Evolutionary conservation across 768 basidiomycete species (phyloP).

Genomic region (Russula abietina): DNA sequence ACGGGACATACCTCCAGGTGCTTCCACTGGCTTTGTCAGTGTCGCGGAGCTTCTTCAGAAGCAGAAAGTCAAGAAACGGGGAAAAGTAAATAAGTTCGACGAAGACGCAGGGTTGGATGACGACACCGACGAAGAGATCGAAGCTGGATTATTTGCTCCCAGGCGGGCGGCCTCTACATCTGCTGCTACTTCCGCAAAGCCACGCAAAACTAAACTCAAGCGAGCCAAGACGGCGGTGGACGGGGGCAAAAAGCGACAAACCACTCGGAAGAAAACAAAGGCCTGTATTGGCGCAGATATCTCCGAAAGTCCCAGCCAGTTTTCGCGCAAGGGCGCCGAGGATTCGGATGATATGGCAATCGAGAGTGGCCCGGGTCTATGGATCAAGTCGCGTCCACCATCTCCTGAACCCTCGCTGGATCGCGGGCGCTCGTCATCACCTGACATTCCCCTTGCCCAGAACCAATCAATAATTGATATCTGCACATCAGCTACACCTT

Average conservation of each 20-base stretch:
- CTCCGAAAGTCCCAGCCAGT: constrained; percentile 35
- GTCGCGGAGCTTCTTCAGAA: constrained; percentile 60
- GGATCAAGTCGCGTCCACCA: constrained; percentile 11
- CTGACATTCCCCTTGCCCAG: constrained; percentile 20
- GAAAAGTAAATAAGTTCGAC: constrained; percentile 39
- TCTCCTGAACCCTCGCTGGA: background rate
- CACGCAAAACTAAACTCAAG: constrained; percentile 33
- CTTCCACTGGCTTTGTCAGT: constrained; percentile 63
- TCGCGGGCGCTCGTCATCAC: constrained; percentile 23
- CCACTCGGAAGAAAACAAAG: constrained; percentile 21
- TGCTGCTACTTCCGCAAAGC: constrained; percentile 33
- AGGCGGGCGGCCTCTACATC: constrained; percentile 51
- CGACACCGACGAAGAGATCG: constrained; percentile 61
- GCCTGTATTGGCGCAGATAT: constrained; percentile 29
- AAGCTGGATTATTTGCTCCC: constrained; percentile 44
- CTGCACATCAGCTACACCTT: constrained; percentile 20
- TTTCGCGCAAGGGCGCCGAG: constrained; percentile 42
- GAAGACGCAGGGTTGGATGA: constrained; percentile 51
- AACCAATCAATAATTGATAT: constrained; percentile 22
- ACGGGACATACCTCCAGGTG: constrained; percentile 71
- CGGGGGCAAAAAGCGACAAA: constrained; percentile 33
- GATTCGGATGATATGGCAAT: constrained; percentile 54
- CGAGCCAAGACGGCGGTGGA: constrained; percentile 37
- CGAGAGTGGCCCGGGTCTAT: constrained; percentile 40
- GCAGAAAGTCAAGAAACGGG: constrained; percentile 40